Evolutionary conservation across 352 stramenopile species (phyloP), one percentile per base, ranked within the genome.

Genomic region (Phytophthora constricta): DNA sequence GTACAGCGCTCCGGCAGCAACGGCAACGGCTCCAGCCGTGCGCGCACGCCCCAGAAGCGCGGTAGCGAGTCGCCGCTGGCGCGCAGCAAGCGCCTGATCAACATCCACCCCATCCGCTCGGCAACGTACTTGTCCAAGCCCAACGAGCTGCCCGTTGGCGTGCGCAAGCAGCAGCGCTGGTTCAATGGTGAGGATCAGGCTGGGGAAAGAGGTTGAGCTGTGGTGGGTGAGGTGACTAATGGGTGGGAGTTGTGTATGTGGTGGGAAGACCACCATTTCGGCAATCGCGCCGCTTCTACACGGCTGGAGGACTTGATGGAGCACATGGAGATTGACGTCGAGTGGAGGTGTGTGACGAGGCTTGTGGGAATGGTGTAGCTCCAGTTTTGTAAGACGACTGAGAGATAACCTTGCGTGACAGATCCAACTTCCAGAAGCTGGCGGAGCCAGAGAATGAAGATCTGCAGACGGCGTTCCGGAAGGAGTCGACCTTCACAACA

Each of bases 361-460:
- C 17, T 41, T 54, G 31, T 17, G 19, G 13, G 14, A 13, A 23
- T 3, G 5, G 3, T 8, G 34, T 23, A 16, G 5, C 19, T 23
- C 16, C n/a, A n/a, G n/a, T n/a, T n/a, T n/a, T 47, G 14, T 10
- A 10, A 45, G 13, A 54, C 25, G 26, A 46, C 31, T 57, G 14
- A 62, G 17, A 22, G n/a, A 8, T 61, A 27, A 2, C 20, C 10
- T 51, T 58, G 20, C 27, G 28, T 51, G 22, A 45, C 62, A 93
- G 86, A 74, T 94, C 86, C 27, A 93, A 95, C 67, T 94, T 95
- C 58, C 70, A 93, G 65, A 91, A 93, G 58, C 72, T 95, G 16
- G 85, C 87, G 1, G 80, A 91, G 43, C 85, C 84, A 10, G 75
- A 90, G 43, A 93, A 95, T 65, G 70, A 91, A 68, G 78, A 84